These are phyloP conservation scores for Aspergillus floridensis DNA, from an alignment of 2,329 filamentous ascomycete genomes.

Conservation along the genomic window DNA sequence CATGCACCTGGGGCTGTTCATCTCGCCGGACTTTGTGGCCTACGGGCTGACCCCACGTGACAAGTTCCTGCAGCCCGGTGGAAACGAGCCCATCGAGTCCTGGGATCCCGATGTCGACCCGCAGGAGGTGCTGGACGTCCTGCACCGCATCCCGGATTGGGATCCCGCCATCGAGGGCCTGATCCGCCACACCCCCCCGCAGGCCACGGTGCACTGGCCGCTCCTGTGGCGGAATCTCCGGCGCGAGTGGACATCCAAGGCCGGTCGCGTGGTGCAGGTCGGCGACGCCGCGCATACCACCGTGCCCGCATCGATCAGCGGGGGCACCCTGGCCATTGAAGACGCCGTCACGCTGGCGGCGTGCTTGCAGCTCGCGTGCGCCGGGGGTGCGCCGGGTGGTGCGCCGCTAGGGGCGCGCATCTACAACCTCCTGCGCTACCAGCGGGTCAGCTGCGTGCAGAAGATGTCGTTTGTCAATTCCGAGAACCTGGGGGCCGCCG, in stretches of 20 bases:
- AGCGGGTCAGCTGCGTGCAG: slow-evolving; percentile 49
- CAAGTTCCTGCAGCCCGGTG: not conserved
- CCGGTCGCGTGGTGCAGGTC: slow-evolving; percentile 11
- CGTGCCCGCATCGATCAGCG: slow-evolving; percentile 9
- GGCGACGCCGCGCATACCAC: slow-evolving; percentile 15
- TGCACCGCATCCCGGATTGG: slow-evolving; percentile 12
- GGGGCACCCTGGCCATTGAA: slow-evolving; percentile 9
- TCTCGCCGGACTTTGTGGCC: slow-evolving; percentile 1
- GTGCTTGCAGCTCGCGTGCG: slow-evolving; percentile 43
- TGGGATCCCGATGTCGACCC: slow-evolving; percentile 12
- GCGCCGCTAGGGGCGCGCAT: slow-evolving; percentile 24
- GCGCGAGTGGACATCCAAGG: slow-evolving; percentile 38
- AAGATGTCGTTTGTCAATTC: slow-evolving; percentile 47
- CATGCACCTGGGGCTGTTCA: slow-evolving; percentile 7
- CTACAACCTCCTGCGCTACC: slow-evolving; percentile 35
- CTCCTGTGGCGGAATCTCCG: slow-evolving; percentile 49
- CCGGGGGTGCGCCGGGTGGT: slow-evolving; percentile 24
- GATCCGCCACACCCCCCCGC: slow-evolving; percentile 19
- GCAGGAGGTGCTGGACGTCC: slow-evolving; percentile 12
- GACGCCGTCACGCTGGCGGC: slow-evolving; percentile 22
- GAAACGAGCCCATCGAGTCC: slow-evolving; percentile 7
- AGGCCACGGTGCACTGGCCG: slow-evolving; percentile 48
- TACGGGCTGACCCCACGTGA: slow-evolving; percentile 12
- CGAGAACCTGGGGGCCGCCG: slow-evolving; percentile 19
- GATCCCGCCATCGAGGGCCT: slow-evolving; percentile 14